phyloP scores from a whole-genome alignment of 768 basidiomycete genomes.

The Russula emetica region DNA sequence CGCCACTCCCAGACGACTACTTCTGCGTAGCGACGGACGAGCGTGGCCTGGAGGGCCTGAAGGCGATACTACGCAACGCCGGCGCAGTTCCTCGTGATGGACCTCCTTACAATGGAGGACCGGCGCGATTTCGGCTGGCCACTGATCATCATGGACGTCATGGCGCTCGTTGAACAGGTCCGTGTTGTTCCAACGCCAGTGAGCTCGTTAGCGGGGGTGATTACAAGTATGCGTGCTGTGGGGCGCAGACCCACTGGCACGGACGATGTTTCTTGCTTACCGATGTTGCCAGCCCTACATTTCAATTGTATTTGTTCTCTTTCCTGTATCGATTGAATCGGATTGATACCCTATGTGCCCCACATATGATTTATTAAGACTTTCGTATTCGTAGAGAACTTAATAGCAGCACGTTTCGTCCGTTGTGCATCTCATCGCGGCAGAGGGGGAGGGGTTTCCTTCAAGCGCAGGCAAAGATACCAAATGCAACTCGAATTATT shows the following conservation, averaged over 20 bases:
- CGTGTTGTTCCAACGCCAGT: conserved; percentile 35
- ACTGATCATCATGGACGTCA: conserved; percentile 41
- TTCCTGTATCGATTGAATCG: not conserved
- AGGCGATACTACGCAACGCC: conserved; percentile 34
- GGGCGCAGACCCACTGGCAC: conserved; percentile 40
- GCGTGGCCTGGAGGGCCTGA: conserved; percentile 35
- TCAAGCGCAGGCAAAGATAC: no score
- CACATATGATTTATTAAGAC: not conserved
- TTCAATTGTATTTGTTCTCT: no score
- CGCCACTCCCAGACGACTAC: conserved; percentile 17
- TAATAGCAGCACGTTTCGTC: not conserved
- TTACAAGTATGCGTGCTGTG: conserved; percentile 39
- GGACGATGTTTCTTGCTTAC: conserved; percentile 23
- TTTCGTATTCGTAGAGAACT: not conserved
- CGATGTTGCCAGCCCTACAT: not conserved
- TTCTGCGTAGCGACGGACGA: conserved; percentile 44
- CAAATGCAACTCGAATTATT: not conserved
- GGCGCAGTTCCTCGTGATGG: conserved; percentile 41
- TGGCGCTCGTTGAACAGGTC: conserved; percentile 44
- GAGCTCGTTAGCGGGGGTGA: conserved; percentile 40
- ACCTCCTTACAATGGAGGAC: conserved; percentile 44
- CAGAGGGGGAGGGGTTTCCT: not conserved
- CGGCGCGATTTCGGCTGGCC: conserved; percentile 40
- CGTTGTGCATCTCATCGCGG: not conserved
- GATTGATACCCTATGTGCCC: no score